Evolutionary conservation across 352 stramenopile species (phyloP).

Genomic region (Sclerospora graminicola): DNA sequence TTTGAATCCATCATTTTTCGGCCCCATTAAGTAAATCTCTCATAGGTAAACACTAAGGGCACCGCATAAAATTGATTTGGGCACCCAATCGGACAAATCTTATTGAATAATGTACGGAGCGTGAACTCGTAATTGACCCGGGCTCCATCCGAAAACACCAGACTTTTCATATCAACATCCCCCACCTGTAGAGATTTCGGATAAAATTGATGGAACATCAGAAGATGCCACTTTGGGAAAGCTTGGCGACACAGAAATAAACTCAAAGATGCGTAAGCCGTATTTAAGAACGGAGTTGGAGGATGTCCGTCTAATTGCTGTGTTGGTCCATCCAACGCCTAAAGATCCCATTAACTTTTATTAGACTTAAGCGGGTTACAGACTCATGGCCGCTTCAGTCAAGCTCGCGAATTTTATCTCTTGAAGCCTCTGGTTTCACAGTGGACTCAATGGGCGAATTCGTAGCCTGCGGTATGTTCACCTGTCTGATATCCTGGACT

Average conservation of each 20-base stretch:
- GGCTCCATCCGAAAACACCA: too few species aligned
- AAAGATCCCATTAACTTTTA: conserved; percentile 36
- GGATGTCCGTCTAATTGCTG: conserved; percentile 25
- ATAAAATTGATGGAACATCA: conserved; percentile 23
- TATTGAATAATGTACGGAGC: too few species aligned
- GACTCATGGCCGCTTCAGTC: conserved; percentile 26
- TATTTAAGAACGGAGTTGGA: conserved; percentile 31
- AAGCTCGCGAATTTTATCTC: conserved; percentile 35
- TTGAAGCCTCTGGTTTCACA: conserved; percentile 33
- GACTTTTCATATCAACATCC: too few species aligned
- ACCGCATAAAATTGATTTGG: too few species aligned
- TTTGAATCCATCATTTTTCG: too few species aligned
- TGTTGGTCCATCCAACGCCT: conserved; percentile 18
- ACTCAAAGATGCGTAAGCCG: conserved; percentile 27
- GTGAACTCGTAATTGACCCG: too few species aligned
- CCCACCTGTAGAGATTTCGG: conserved; percentile 26
- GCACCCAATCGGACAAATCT: too few species aligned
- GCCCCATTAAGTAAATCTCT: too few species aligned
- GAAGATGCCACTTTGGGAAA: conserved; percentile 36
- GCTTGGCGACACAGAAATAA: conserved; percentile 27
- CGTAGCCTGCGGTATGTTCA: conserved; percentile 22
- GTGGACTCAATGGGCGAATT: conserved; percentile 19
- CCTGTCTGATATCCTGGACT: conserved; percentile 19
- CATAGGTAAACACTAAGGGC: too few species aligned
- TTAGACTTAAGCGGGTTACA: conserved; percentile 38